phyloP scores from a whole-genome alignment of 1,284 basidiomycete species.

The Naganishia cerealis region DNA sequence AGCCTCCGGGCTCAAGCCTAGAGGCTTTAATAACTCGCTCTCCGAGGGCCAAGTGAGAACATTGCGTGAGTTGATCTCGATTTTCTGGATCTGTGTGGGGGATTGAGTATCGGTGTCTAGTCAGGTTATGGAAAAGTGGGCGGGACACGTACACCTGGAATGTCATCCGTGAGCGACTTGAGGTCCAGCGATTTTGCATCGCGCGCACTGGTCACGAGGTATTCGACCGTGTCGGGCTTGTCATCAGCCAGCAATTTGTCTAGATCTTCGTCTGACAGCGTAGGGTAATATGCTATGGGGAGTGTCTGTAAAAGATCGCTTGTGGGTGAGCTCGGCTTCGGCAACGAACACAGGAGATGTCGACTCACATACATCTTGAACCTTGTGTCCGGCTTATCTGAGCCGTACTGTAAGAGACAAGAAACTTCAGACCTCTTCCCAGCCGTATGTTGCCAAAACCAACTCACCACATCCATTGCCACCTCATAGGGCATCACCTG shows the following conservation, averaged over 20 bases:
- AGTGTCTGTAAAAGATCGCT: conserved; percentile 42
- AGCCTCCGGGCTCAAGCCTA: conserved; percentile 45
- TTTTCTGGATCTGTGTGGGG: conserved; percentile 43
- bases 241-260: conserved; percentile 52
- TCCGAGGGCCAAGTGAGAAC: conserved; percentile 46
- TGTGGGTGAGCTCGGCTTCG: neutral
- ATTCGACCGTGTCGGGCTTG: conserved; percentile 50
- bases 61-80: conserved; percentile 50
- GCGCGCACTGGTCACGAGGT: conserved; percentile 49
- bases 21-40: conserved; percentile 44
- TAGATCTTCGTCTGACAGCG: conserved; percentile 48
- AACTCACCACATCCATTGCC: conserved; percentile 75
- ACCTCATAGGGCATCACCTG: conserved; percentile 78
- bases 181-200: conserved; percentile 45
- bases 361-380: conserved; percentile 73
- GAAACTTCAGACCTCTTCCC: neutral
- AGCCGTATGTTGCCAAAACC: neutral
- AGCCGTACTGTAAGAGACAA: conserved; percentile 67
- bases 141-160: conserved; percentile 43
- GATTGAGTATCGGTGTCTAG: neutral
- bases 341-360: neutral
- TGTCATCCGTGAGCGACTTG: conserved; percentile 40
- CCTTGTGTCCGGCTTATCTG: conserved; percentile 90
- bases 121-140: neutral
- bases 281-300: conserved; percentile 53